A percentile compares a stretch with the other conserved stretches of the same genome.
Conservation (phyloP, 106 monocot species). For the Vanilla planifolia region DNA sequence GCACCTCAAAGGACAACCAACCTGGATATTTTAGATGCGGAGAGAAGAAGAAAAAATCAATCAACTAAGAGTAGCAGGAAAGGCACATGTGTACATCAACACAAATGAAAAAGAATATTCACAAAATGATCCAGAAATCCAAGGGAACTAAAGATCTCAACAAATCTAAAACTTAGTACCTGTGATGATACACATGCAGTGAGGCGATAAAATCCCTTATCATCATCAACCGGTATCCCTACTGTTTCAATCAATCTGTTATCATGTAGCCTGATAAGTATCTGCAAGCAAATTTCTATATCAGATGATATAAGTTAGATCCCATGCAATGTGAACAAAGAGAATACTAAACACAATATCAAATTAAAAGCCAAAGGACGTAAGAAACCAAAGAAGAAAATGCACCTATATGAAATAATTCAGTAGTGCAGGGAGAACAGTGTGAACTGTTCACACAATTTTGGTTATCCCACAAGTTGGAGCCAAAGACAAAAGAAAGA, state of each 20-base stretch:
- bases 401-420: too few species aligned
- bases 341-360: too few species aligned
- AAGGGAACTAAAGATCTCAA: neutral
- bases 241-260: constrained; percentile 91
- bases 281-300: constrained; percentile 33
- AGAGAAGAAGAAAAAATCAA: neutral
- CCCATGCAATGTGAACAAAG: too few species aligned
- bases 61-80: neutral
- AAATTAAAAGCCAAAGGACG: too few species aligned
- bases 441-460: too few species aligned
- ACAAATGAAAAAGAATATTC: too few species aligned
- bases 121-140: neutral
- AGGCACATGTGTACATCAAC: too few species aligned
- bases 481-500: too few species aligned
- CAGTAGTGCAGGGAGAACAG: too few species aligned
- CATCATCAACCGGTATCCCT: constrained; percentile 82
- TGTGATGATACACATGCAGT: constrained; percentile 98
- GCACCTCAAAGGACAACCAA: constrained; percentile 87
- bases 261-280: constrained; percentile 82
- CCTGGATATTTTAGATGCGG: constrained; percentile 25
- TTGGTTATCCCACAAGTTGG: too few species aligned
- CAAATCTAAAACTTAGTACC: constrained; percentile 19
- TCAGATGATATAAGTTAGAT: neutral
- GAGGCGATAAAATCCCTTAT: constrained; percentile 61
- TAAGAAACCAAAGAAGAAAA: too few species aligned